Conservation (phyloP, 176 grass and related monocot species). For the Triticum monococcum region DNA sequence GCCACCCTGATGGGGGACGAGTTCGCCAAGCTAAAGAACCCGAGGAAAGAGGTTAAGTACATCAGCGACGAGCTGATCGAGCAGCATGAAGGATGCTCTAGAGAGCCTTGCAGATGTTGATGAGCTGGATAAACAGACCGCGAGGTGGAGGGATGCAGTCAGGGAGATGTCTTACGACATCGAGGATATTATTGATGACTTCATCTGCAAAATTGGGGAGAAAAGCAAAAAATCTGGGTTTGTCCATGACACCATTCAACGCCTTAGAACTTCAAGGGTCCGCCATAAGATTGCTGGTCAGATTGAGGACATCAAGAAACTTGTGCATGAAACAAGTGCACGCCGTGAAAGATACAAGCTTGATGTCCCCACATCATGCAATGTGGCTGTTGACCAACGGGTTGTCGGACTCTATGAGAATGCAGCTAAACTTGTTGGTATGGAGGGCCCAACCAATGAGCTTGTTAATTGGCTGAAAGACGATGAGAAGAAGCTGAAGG, state of each 20-base stretch:
- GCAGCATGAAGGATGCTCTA: not conserved
- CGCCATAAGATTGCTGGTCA: not conserved
- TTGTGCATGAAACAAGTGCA: not conserved
- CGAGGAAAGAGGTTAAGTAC: not conserved
- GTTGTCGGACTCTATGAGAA: not conserved
- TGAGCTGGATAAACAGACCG: not conserved
- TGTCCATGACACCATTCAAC: not conserved
- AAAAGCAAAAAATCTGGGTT: not conserved
- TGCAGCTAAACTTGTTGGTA: too few relatives aligned
- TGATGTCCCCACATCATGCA: not conserved
- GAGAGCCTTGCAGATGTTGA: not conserved
- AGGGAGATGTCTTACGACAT: not conserved
- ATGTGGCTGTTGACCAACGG: not conserved
- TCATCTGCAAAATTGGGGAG: not conserved
- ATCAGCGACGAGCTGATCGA: not conserved
- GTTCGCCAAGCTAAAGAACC: not conserved
- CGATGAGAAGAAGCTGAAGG: too few relatives aligned
- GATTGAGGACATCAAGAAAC: not conserved
- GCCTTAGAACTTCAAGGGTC: not conserved
- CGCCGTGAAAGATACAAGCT: not conserved
- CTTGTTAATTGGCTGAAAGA: too few relatives aligned
- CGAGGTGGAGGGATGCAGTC: not conserved
- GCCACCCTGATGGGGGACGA: not conserved
- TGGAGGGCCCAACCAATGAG: too few relatives aligned
- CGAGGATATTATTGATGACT: constrained; percentile 1